Percentiles rank a stretch among this genome's conserved stretches.
Evolutionary conservation across 345 rosid genomes (phyloP).

Genomic region (Linum trigynum): DNA sequence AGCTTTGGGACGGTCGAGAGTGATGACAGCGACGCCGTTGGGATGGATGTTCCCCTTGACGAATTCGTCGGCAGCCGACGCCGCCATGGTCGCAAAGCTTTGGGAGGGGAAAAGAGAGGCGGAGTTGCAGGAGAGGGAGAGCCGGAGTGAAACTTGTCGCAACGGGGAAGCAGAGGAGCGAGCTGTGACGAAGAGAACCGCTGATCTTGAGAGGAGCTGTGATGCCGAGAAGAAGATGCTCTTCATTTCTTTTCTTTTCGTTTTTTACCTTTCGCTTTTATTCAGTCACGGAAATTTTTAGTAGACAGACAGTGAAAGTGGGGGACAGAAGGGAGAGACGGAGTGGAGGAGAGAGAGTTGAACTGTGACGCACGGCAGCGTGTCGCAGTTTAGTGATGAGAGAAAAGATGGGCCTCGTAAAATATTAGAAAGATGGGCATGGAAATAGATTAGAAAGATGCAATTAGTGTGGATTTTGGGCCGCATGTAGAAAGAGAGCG

Average conservation of each 20-base stretch:
- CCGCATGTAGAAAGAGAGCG: no score
- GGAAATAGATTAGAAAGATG: no score
- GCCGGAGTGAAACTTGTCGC: neutral
- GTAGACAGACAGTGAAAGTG: no score
- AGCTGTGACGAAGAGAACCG: constrained; percentile 11
- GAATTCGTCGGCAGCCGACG: constrained; percentile 34
- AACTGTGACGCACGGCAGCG: no score
- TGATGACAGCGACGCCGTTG: constrained; percentile 92
- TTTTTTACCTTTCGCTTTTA: no score
- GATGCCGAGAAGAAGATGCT: constrained; percentile 12
- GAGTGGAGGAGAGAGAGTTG: no score
- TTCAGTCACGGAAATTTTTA: no score
- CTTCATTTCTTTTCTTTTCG: constrained; percentile 10
- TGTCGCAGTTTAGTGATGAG: no score
- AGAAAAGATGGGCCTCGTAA: no score
- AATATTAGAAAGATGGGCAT: no score
- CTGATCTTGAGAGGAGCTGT: constrained; percentile 13
- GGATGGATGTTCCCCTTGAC: constrained; percentile 56
- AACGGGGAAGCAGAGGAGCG: neutral
- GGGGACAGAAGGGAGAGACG: no score
- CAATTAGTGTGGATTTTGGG: no score
- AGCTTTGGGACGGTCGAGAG: constrained; percentile 87
- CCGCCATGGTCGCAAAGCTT: constrained; percentile 39
- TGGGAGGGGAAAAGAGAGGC: neutral
- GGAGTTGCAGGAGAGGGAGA: constrained; percentile 5